Base-by-base conservation (phyloP, 495 filamentous ascomycete species). In the Wilcoxina mikolae region DNA sequence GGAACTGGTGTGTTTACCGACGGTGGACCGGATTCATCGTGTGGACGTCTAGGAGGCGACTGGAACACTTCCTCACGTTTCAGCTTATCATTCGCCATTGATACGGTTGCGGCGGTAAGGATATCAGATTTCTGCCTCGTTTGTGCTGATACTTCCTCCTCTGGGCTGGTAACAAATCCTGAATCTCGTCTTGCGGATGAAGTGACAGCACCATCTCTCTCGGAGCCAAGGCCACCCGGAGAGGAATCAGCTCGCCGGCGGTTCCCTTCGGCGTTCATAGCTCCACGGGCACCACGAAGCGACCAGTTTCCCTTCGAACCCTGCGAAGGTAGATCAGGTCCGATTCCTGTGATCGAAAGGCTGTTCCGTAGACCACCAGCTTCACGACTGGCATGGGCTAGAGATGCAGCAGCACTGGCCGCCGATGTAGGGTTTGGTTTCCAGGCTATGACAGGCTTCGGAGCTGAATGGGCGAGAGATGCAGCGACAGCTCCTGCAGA, bases 111-210 rank as follows among this genome's bases (percentile, higher is more conserved):
- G 55, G 57, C 57, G 35, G 49, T 38, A 46, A 50, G 39, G 23
- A 64, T 48, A 53, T 60, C 56, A 24, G 50, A 56, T 54, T 57
- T 64, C 25, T 53, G 60, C 48, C 56, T 62, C 23, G 63, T 59
- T 59, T 62, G 56, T 51, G 45, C 51, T 55, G 55, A 29, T 55
- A 58, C 52, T 23, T 56, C 41, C 29, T 45, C 51, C 22, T 53
- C 57, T 1, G 43, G 2, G 11, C n/a, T 24, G 3, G 43, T n/a
- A 4, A 15, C 12, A n/a, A 49, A 49, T 1, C 49, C 49, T 1
- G 49, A 41, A 39, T 52, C 49, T 1, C 49, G 26, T 25, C 20
- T 35, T 7, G 11, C n/a, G 4, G 4, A 10, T 7, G 29, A 4
- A 38, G 25, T 12, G 12, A 9, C n/a, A 25, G 26, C 9, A 24